Conservation (phyloP, 1,284 basidiomycete species). For the Pterula multifida region DNA sequence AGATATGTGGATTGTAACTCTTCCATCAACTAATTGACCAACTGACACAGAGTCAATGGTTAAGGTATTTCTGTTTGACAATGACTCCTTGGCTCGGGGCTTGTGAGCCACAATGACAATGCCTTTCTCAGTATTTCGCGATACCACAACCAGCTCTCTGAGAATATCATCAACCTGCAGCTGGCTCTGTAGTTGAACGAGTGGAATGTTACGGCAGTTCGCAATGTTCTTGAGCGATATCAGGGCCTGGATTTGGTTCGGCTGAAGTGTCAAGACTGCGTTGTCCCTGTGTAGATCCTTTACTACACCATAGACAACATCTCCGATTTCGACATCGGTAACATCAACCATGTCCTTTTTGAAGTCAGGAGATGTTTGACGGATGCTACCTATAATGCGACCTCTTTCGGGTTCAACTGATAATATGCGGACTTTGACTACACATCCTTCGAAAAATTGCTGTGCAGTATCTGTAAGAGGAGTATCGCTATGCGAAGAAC, state of each 20-base stretch:
- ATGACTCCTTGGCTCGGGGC: slow-evolving; percentile 38
- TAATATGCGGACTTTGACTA: slow-evolving; percentile 80
- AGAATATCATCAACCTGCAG: slow-evolving; percentile 69
- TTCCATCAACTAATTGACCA: slow-evolving; percentile 69
- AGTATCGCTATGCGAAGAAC: background rate
- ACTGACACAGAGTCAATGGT: slow-evolving; percentile 54
- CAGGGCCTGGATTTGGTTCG: slow-evolving; percentile 67
- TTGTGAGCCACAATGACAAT: slow-evolving; percentile 79
- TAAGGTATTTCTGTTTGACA: slow-evolving; percentile 38
- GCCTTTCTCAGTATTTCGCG: slow-evolving; percentile 81
- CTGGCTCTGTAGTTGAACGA: slow-evolving; percentile 57
- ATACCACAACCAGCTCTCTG: slow-evolving; percentile 75
- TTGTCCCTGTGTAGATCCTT: slow-evolving; percentile 80
- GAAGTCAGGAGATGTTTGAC: slow-evolving; percentile 59
- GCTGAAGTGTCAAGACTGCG: slow-evolving; percentile 59
- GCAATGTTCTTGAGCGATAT: slow-evolving; percentile 83
- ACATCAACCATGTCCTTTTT: slow-evolving; percentile 44
- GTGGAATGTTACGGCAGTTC: slow-evolving; percentile 58
- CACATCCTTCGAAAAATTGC: slow-evolving; percentile 66
- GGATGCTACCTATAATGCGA: slow-evolving; percentile 78
- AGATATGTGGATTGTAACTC: slow-evolving; percentile 58
- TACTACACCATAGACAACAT: slow-evolving; percentile 60
- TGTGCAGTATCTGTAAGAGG: background rate
- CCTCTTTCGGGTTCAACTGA: slow-evolving; percentile 51
- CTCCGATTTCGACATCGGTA: slow-evolving; percentile 65